Base-by-base conservation (phyloP, 106 monocot genomes). In the Platanthera guangdongensis region DNA sequence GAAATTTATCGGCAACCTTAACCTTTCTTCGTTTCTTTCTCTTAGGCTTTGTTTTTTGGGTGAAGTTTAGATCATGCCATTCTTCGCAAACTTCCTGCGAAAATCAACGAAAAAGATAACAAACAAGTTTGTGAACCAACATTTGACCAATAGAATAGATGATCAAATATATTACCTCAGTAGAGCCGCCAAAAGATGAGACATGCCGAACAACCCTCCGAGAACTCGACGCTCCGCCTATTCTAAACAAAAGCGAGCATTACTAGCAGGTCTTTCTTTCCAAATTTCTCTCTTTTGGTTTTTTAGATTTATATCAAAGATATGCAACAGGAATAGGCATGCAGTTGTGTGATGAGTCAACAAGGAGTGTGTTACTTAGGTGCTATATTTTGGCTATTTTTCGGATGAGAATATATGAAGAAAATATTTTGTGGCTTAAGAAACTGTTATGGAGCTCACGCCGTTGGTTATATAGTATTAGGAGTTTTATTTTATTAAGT, bases 201-300 rank as follows among this genome's bases (percentile, higher is more conserved):
- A 88, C 88, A 81, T 88, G 88, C 39, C 85, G 80, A 52, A 86
- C 68, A 14, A 51, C 54, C 72, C 83, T 80, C 76, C 80, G 70
- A 62, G 80, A 81, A 63, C 80, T 78, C 16, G 88, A 81, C 55
- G 85, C 71, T 52, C 59, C 81, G 11, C 70, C 85, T 85, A 49
- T 28, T 48, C 13, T 50, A 28, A 18, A 39, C 3, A 83, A 70
- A 19, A 75, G 39, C 39, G 39, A 0, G 39, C 22, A 60, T 15
- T 86, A 39, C 15, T 8, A 9, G 19, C 21, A 18, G 5, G 59
- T 11, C 7, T 21, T 19, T 5, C 11, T 19, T 60, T 60, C 59
- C 18, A 7, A 19, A 7, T 8, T 14, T n/a, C 6, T 16, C 16
- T 5, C 18, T 57, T n/a, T 14, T 57, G 6, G 6, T 19, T 60